These are phyloP conservation scores for Aegilops bicornis DNA, from an alignment of 176 grass and related monocot genomes.

Conservation along the genomic window DNA sequence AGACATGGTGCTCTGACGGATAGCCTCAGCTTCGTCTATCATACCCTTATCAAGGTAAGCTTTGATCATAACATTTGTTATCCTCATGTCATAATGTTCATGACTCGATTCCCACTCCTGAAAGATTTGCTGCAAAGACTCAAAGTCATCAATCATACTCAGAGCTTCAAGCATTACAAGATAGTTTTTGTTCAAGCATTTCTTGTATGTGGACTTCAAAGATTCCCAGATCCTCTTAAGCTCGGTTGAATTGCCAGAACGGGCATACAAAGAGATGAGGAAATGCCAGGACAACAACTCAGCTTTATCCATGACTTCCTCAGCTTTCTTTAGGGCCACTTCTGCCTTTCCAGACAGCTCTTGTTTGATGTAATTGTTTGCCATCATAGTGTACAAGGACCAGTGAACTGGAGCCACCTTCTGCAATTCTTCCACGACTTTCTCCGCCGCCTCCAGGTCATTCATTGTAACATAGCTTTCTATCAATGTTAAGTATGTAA, in stretches of 20 bases:
- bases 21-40: slow-evolving; percentile 14
- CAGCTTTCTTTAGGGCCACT: slow-evolving; percentile 38
- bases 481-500: slow-evolving; percentile 37
- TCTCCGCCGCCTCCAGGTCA: slow-evolving; percentile 43
- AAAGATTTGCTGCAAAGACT: slow-evolving; percentile 35
- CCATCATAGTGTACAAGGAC: slow-evolving; percentile 14
- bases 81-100: slow-evolving; percentile 27
- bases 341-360: slow-evolving; percentile 41
- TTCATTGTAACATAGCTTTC: slow-evolving; percentile 35
- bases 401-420: neutral
- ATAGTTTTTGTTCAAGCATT: slow-evolving; percentile 8
- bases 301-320: neutral
- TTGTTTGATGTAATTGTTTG: slow-evolving; percentile 37
- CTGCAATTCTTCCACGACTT: neutral
- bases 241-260: slow-evolving; percentile 41
- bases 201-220: slow-evolving; percentile 39
- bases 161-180: slow-evolving; percentile 38
- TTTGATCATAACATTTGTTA: slow-evolving; percentile 46
- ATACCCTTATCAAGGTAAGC: slow-evolving; percentile 37
- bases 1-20: slow-evolving; percentile 15
- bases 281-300: neutral
- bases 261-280: too few relatives aligned
- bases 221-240: slow-evolving; percentile 53
- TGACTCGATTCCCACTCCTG: slow-evolving; percentile 42
- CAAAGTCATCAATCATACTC: slow-evolving; percentile 40